Percentiles rank a stretch among this genome's conserved stretches.
phyloP scores from a whole-genome alignment of 2,329 filamentous ascomycete genomes.

The Alternaria metachromatica region DNA sequence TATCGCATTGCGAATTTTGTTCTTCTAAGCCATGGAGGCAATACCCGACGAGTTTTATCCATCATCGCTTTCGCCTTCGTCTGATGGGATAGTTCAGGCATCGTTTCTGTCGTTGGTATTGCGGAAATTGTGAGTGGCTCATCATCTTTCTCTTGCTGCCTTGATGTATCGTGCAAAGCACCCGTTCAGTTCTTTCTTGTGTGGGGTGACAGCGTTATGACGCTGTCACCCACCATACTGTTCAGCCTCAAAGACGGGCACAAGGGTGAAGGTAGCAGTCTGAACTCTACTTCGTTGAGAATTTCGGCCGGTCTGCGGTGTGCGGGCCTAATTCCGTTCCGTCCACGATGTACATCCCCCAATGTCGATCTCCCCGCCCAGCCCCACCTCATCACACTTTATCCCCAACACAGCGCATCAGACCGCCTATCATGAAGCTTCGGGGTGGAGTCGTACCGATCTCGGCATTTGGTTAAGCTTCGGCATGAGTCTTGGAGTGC shows the following conservation, averaged over 20 bases:
- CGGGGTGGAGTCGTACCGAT: not conserved
- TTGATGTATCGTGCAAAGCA: not conserved
- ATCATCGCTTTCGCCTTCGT: not conserved
- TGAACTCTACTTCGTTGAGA: not conserved
- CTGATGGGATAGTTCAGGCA: not conserved
- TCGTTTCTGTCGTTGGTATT: not conserved
- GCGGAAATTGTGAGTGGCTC: not conserved
- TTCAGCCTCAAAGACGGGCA: not conserved
- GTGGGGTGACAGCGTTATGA: not conserved
- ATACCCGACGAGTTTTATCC: not conserved
- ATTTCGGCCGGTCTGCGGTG: slow-evolving; percentile 3
- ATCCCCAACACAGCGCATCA: not conserved
- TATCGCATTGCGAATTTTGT: not conserved
- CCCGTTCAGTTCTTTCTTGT: not conserved
- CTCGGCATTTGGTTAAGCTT: slow-evolving; percentile 6
- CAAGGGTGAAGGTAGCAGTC: not conserved
- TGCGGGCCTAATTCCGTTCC: not conserved
- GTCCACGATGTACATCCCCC: not conserved
- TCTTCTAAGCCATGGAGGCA: not conserved
- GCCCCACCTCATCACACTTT: slow-evolving; percentile 5
- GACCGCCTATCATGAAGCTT: slow-evolving; percentile 2
- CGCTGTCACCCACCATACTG: not conserved
- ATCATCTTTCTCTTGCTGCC: not conserved
- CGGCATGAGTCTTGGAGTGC: slow-evolving; percentile 1
- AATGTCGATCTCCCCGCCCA: slow-evolving; percentile 8